Conservation (phyloP, 139 green algal genomes). For the Volvox africanus region DNA sequence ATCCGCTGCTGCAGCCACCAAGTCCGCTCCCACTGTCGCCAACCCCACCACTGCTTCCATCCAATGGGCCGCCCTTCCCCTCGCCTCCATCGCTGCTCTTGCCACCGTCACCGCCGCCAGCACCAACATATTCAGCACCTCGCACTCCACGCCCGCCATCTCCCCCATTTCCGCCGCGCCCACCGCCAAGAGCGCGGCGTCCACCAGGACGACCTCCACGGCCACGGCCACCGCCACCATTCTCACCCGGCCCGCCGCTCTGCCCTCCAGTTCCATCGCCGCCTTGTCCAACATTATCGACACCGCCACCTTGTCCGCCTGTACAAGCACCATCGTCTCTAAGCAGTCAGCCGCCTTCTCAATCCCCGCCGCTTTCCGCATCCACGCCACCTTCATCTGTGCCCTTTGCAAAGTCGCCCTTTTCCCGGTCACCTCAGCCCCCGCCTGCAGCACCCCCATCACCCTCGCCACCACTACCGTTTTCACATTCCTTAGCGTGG, state of each 20-base stretch:
- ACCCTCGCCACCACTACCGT: background rate
- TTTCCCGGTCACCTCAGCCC: background rate
- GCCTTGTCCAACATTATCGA: too few species aligned
- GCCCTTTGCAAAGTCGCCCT: background rate
- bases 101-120: background rate
- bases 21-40: background rate
- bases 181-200: too few species aligned
- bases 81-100: background rate
- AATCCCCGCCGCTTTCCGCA: too few species aligned
- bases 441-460: background rate
- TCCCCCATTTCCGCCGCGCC: too few species aligned
- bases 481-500: background rate
- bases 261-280: too few species aligned
- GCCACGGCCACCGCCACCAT: too few species aligned
- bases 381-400: background rate
- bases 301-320: too few species aligned
- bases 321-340: too few species aligned
- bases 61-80: background rate
- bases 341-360: too few species aligned
- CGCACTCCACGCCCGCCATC: too few species aligned
- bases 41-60: background rate
- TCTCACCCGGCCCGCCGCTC: too few species aligned
- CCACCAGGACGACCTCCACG: too few species aligned
- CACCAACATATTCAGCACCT: background rate
- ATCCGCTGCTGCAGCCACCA: background rate